Base-by-base conservation (phyloP, 2,329 filamentous ascomycete species). In the Cladosporium sp. region DNA sequence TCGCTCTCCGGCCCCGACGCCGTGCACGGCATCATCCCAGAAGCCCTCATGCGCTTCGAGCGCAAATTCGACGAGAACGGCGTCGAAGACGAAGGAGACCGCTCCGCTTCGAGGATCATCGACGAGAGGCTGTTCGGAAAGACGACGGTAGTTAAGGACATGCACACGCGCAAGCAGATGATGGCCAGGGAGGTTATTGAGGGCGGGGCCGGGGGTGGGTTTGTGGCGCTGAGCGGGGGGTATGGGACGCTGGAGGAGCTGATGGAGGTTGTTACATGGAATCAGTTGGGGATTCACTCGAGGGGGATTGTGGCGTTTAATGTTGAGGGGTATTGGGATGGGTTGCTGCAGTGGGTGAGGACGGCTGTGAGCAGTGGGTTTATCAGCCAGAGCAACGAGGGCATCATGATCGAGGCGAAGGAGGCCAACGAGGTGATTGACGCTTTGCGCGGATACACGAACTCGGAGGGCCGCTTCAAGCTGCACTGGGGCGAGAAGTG, bases 191-290 rank as follows among this genome's bases (percentile, higher is more conserved):
- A 94, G 77, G 93, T 98, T 18, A 85, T 96, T 26, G 85, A 87
- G 23, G 92, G 92, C 28, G 93, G 91, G 0, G 88, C 89, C 0
- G 94, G 94, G 0, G 90, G 88, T 65, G 94, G 94, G 14, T 99
- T 99, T 80, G 88, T 99, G 48, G 93, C 93, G 30, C 81, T 99
- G 66, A 88, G 86, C 64, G 94, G 94, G 51, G 95, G 95, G 0
- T 99, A 94, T 78, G 95, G 95, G 23, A 99, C 95, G 2, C 85
- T 98, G 76, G 95, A 99, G 81, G 95, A 99, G 84, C 85, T 99
- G 76, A 93, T 97, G 79, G 92, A 96, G 81, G 88, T 92, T 2
- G 89, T 88, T 28, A 96, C 92, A 13, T 99, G 95, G 76, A 98
- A 97, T 78, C 95, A 98, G 81, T 81, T 99, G 58, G 94, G 95